phyloP scores from a whole-genome alignment of 768 basidiomycete species.

The Mycena polygramma region DNA sequence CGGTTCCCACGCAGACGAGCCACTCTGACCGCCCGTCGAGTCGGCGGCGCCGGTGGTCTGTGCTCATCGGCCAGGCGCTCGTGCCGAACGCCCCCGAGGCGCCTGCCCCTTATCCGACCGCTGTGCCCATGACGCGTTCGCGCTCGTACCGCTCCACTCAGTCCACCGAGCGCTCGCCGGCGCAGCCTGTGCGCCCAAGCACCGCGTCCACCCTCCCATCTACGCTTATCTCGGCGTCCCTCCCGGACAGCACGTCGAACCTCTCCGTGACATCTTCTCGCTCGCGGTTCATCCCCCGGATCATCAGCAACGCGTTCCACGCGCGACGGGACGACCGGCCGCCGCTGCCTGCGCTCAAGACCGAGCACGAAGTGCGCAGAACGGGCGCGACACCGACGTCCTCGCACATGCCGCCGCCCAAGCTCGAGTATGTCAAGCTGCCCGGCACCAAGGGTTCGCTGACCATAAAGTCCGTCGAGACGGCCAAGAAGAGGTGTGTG shows the following conservation, averaged over 20 bases:
- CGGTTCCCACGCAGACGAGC: slow-evolving; percentile 45
- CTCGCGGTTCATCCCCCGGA: slow-evolving; percentile 79
- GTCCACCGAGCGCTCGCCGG: slow-evolving; percentile 46
- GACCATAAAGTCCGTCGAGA: slow-evolving; percentile 90
- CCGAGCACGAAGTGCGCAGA: slow-evolving; percentile 54
- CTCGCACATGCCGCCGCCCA: slow-evolving; percentile 78
- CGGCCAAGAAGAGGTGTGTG: slow-evolving; percentile 85
- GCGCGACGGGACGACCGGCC: slow-evolving; percentile 71
- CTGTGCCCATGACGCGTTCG: slow-evolving; percentile 53
- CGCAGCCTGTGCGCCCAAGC: slow-evolving; percentile 45
- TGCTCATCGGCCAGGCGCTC: slow-evolving; percentile 62
- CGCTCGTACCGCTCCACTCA: slow-evolving; percentile 56
- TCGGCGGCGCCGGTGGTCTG: slow-evolving; percentile 80
- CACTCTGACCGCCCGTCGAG: slow-evolving; percentile 50
- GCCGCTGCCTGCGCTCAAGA: slow-evolving; percentile 51
- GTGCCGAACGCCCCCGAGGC: slow-evolving; percentile 37
- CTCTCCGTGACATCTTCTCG: slow-evolving; percentile 54
- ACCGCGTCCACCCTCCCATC: slow-evolving; percentile 42
- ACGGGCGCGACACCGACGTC: slow-evolving; percentile 48
- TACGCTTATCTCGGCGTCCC: slow-evolving; percentile 39
- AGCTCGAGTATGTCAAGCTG: slow-evolving; percentile 92
- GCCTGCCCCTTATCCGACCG: slow-evolving; percentile 43
- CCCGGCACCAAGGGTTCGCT: slow-evolving; percentile 91
- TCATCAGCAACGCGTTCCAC: slow-evolving; percentile 75
- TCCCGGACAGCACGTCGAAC: slow-evolving; percentile 43